Conservation (phyloP, 495 filamentous ascomycete species). For the Hypoxylon cercidicola region DNA sequence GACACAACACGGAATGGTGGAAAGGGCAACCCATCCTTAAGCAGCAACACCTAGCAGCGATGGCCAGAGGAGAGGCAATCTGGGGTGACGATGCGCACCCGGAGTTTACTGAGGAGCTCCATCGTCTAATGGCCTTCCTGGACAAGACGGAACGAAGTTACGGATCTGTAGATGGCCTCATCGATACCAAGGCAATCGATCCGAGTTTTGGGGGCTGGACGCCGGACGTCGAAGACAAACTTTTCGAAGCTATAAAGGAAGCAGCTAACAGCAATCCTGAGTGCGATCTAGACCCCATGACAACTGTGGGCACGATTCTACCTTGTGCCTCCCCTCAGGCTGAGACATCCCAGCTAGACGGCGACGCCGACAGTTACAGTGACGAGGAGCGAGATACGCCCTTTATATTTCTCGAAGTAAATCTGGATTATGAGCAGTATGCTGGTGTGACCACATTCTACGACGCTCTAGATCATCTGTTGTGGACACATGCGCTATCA, state of each 20-base stretch:
- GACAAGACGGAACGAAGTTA: conserved; percentile 83
- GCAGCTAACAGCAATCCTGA: conserved; percentile 25
- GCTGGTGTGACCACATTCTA: conserved; percentile 67
- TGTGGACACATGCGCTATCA: conserved; percentile 63
- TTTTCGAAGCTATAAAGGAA: conserved; percentile 44
- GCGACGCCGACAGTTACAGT: conserved; percentile 38
- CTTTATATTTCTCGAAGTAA: conserved; percentile 54
- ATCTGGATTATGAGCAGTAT: conserved; percentile 40
- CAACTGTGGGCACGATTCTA: conserved; percentile 37
- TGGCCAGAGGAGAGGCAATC: conserved; percentile 53
- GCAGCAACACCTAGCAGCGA: conserved; percentile 66
- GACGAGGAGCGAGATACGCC: conserved; percentile 52
- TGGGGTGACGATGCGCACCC: conserved; percentile 57
- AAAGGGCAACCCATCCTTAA: conserved; percentile 72
- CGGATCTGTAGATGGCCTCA: conserved; percentile 70
- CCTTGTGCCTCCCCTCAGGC: conserved; percentile 17
- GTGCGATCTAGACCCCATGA: conserved; percentile 43
- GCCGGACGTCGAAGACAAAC: conserved; percentile 40
- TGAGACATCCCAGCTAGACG: conserved; percentile 34
- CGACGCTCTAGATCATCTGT: conserved; percentile 72
- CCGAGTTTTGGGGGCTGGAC: conserved; percentile 37
- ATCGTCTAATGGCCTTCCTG: conserved; percentile 88
- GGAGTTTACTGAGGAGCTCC: conserved; percentile 65
- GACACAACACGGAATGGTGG: conserved; percentile 84
- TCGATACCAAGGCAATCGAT: conserved; percentile 42